Conservation (phyloP, 306 rosid species). For the Trifolium subterraneum region DNA sequence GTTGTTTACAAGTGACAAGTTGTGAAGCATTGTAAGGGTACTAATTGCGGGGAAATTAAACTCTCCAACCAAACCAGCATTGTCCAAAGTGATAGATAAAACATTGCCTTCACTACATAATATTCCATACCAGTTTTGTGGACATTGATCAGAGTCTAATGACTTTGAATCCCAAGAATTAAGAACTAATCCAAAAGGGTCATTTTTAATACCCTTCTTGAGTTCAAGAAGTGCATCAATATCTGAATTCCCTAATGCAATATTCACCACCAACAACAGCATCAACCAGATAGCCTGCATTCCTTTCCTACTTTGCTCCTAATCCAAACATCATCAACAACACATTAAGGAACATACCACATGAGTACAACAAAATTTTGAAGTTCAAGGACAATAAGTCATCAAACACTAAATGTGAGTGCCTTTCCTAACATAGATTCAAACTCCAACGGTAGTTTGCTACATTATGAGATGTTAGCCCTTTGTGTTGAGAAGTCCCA, state of each 20-base stretch:
- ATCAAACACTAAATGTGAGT: background rate
- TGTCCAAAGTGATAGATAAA: conserved; percentile 58
- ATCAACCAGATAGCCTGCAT: conserved; percentile 71
- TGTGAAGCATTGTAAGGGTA: conserved; percentile 65
- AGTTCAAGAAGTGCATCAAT: conserved; percentile 68
- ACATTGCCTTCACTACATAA: conserved; percentile 63
- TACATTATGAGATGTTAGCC: background rate
- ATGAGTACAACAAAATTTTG: background rate
- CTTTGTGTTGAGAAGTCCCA: no score
- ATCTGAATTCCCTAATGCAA: conserved; percentile 66
- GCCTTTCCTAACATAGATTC: background rate
- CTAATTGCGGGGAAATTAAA: conserved; percentile 60
- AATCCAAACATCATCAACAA: conserved; percentile 40
- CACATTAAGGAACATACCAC: background rate
- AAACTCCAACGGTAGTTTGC: background rate
- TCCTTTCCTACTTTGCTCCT: conserved; percentile 55
- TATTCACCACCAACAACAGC: conserved; percentile 47
- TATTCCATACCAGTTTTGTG: conserved; percentile 72
- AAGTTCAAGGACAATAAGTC: background rate
- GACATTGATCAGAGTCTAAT: conserved; percentile 74
- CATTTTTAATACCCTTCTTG: conserved; percentile 64
- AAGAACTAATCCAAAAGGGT: conserved; percentile 62
- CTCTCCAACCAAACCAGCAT: conserved; percentile 69
- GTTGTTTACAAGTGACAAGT: conserved; percentile 69
- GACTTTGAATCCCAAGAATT: conserved; percentile 74